Evolutionary conservation across 257 asterid species (phyloP).

Genomic region (Solanum okadae): DNA sequence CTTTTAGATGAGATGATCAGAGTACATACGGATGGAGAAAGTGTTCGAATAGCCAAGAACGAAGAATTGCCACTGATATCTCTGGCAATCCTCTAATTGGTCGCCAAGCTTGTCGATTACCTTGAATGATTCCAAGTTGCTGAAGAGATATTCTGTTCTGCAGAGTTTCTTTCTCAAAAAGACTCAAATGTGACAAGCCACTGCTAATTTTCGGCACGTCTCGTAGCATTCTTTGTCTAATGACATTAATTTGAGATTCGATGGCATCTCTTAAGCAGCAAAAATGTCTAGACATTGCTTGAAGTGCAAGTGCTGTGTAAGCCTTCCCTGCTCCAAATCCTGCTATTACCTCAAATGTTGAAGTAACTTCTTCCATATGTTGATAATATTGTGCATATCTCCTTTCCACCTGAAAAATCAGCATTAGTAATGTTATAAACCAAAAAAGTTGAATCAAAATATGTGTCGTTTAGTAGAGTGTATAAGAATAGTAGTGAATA

Average conservation of each 20-base stretch:
- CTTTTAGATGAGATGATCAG: neutral
- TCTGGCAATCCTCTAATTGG: conserved; percentile 86
- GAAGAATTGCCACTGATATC: conserved; percentile 68
- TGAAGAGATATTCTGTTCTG: conserved; percentile 36
- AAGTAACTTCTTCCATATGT: conserved; percentile 49
- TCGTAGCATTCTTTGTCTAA: conserved; percentile 29
- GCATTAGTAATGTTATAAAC: neutral
- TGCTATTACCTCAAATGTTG: conserved; percentile 64
- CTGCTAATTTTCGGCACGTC: conserved; percentile 55
- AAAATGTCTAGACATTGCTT: conserved; percentile 89
- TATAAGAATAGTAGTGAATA: neutral
- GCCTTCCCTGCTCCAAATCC: conserved; percentile 70
- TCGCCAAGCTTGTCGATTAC: conserved; percentile 56
- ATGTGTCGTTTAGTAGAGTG: neutral
- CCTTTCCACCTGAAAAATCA: conserved; percentile 52
- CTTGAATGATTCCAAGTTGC: conserved; percentile 46
- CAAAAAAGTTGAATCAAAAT: neutral
- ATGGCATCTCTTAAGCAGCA: conserved; percentile 54
- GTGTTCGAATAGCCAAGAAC: conserved; percentile 95
- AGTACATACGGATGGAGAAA: conserved; percentile 86
- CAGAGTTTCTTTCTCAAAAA: conserved; percentile 43
- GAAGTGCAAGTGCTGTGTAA: conserved; percentile 73
- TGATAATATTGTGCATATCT: conserved; percentile 63
- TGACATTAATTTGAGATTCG: conserved; percentile 38
- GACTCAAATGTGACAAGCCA: conserved; percentile 46